Evolutionary conservation across 345 rosid species (phyloP), one percentile per base, ranked within the genome.

Genomic region (Sisymbrium altissimum): DNA sequence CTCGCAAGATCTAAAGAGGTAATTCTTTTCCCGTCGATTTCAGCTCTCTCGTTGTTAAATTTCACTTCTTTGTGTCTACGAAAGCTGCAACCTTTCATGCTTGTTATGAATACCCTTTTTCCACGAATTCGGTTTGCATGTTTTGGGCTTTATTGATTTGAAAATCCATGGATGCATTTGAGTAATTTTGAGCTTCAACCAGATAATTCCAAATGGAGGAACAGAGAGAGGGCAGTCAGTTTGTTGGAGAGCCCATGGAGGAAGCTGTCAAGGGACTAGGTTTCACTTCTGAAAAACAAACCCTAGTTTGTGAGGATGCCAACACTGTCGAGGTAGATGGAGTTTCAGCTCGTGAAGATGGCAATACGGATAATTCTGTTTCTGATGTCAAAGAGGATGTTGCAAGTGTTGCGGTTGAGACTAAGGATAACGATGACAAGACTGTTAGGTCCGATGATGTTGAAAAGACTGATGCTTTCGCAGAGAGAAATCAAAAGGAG

Each of bases 181-280:
- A 61, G 75, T 69, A 41, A 23, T 3, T 5, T 13, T 70, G 27
- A 70, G 54, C 71, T 55, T 44, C 9, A 9, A 7, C 0, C 13
- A 75, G 65, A 36, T 43, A 52, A 2, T 38, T n/a, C 8, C 46
- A 23, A 23, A 33, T 77, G 80, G 72, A 77, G 46, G 67, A 70
- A 48, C 72, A 30, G 15, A 55, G 71, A 64, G 66, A 70, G 5
- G 55, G 48, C 39, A 46, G 40, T 21, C 71, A 48, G 15, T 45
- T 50, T 9, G 6, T 39, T 70, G 55, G 36, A 27, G 75, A 29
- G 61, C 64, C 64, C 57, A 44, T 62, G 61, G 66, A 70, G 61
- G 67, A 64, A 70, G 33, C 41, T 64, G 23, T 17, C 29, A 38
- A 56, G 66, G 61, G 36, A 1, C 5, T 36, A 43, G 29, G 53